Evolutionary conservation across 768 basidiomycete genomes (phyloP).

Genomic region (Psilocybe cyanescens): DNA sequence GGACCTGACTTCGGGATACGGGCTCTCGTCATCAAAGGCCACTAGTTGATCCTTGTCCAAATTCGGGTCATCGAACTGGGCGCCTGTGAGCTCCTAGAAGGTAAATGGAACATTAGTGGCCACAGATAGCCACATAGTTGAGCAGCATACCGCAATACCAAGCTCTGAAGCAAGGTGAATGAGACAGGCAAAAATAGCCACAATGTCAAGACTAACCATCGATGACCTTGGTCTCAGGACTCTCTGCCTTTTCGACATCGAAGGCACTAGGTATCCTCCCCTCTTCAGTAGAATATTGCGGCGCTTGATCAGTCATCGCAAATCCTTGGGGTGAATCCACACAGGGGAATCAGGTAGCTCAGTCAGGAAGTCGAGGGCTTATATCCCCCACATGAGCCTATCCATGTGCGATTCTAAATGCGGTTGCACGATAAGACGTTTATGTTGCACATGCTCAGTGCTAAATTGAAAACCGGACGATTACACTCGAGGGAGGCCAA

Average conservation of each 20-base stretch:
- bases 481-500: not conserved
- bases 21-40: slow-evolving; percentile 66
- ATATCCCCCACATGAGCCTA: slow-evolving; percentile 20
- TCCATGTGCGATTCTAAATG: slow-evolving; percentile 15
- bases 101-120: not conserved
- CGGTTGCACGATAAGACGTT: slow-evolving; percentile 20
- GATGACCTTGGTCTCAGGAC: slow-evolving; percentile 20
- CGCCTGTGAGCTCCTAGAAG: slow-evolving; percentile 34
- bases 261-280: slow-evolving; percentile 20
- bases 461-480: slow-evolving; percentile 3
- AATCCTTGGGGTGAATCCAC: slow-evolving; percentile 16
- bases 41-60: slow-evolving; percentile 42
- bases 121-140: not conserved
- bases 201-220: slow-evolving; percentile 26
- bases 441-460: slow-evolving; percentile 25
- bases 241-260: slow-evolving; percentile 30
- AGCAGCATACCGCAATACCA: slow-evolving; percentile 32
- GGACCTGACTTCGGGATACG: slow-evolving; percentile 77
- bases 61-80: slow-evolving; percentile 49
- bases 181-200: not conserved
- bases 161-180: slow-evolving; percentile 22
- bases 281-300: slow-evolving; percentile 27
- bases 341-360: slow-evolving; percentile 6
- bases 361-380: slow-evolving; percentile 12
- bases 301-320: slow-evolving; percentile 28